phyloP scores from a whole-genome alignment of 345 rosid species.

The Syzygium grande region DNA sequence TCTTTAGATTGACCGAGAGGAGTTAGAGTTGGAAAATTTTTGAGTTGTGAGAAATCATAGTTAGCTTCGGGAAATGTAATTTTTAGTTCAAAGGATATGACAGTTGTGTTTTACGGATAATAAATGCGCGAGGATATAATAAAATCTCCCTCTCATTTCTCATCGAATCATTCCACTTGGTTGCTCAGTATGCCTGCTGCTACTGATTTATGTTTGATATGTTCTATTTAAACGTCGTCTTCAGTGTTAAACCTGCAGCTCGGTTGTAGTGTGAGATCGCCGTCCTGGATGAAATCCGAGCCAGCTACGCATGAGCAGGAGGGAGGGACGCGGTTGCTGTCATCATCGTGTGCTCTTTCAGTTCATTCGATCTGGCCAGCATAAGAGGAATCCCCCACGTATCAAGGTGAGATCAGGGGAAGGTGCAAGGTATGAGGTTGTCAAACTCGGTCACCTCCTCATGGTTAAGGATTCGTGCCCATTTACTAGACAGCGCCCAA shows the following conservation, averaged over 20 bases:
- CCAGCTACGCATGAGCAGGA: not conserved
- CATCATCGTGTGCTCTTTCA: not conserved
- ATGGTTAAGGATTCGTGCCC: not conserved
- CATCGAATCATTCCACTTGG: not conserved
- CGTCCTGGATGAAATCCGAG: not conserved
- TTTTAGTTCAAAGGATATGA: not conserved
- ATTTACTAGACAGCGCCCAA: not conserved
- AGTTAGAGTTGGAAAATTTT: not conserved
- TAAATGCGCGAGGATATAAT: not conserved
- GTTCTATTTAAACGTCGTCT: not conserved
- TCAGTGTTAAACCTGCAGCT: not conserved
- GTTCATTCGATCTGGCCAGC: not conserved
- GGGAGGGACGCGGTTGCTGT: not conserved
- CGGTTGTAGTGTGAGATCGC: not conserved
- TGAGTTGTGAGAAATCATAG: conserved; percentile 8
- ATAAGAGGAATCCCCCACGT: not conserved
- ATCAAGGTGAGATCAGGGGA: not conserved
- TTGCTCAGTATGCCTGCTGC: not conserved
- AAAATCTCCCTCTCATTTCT: not conserved
- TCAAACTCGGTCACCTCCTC: not conserved
- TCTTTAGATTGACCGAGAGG: not conserved
- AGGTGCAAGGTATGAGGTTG: not conserved
- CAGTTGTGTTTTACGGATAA: not conserved
- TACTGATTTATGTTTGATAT: not conserved
- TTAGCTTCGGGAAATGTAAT: not conserved